These are phyloP conservation scores for Solanum appendiculatum DNA, from an alignment of 257 asterid species.

Conservation along the genomic window DNA sequence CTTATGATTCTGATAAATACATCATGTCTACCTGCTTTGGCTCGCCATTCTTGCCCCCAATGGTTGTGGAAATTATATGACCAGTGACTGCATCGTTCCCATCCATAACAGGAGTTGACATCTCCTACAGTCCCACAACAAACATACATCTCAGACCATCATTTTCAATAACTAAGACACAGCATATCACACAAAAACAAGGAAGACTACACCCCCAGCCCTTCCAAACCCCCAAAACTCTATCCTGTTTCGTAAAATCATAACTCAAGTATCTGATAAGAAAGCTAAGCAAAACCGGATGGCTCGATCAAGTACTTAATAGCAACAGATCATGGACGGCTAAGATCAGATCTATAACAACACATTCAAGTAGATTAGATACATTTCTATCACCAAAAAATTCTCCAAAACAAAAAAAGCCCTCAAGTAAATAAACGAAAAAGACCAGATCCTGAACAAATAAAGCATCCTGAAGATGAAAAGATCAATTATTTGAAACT, in stretches of 20 bases:
- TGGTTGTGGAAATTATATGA: conserved; percentile 83
- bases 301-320: background rate
- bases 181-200: too few relatives aligned
- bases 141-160: conserved; percentile 3
- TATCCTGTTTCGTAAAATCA: background rate
- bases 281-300: background rate
- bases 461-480: background rate
- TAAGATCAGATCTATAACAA: background rate
- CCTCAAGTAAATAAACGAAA: background rate
- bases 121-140: conserved; percentile 39
- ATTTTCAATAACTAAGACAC: background rate
- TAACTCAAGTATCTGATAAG: background rate
- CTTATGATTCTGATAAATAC: background rate
- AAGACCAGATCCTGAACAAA: background rate
- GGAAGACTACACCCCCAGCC: background rate
- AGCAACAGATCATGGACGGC: background rate
- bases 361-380: background rate
- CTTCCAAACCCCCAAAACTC: background rate
- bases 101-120: conserved; percentile 66
- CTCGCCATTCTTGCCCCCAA: conserved; percentile 94
- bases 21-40: conserved; percentile 68
- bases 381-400: background rate
- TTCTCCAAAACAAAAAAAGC: background rate
- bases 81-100: conserved; percentile 73
- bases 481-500: background rate